These are phyloP conservation scores for sorghum (Sorghum bicolor) DNA, from an alignment of 176 grass and related monocot species.

Conservation along the genomic window DNA sequence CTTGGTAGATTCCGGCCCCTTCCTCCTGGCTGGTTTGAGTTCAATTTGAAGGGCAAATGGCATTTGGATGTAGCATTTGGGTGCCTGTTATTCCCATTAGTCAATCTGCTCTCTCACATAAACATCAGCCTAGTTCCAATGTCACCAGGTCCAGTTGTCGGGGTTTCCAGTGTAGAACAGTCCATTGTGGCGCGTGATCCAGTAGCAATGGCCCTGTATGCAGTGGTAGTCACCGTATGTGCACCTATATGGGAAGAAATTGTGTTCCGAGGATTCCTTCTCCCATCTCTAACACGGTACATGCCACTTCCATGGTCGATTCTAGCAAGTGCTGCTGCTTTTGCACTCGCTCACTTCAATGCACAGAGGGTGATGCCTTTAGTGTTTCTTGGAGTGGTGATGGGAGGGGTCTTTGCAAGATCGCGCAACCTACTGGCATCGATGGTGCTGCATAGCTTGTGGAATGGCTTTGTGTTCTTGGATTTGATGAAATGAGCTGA, in stretches of 20 bases:
- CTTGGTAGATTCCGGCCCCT: constrained; percentile 85
- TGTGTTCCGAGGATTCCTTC: constrained; percentile 93
- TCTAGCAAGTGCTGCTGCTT: constrained; percentile 68
- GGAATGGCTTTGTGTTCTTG: constrained; percentile 96
- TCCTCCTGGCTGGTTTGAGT: constrained; percentile 85
- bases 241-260: constrained; percentile 97
- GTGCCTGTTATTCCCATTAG: constrained; percentile 77
- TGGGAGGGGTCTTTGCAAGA: constrained; percentile 82
- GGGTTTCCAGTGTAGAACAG: constrained; percentile 89
- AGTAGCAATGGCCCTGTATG: constrained; percentile 81
- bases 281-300: constrained; percentile 87
- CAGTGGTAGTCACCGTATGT: constrained; percentile 78
- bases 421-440: constrained; percentile 75
- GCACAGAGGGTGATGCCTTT: constrained; percentile 82
- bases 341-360: constrained; percentile 93
- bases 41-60: constrained; percentile 79
- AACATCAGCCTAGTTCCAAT: constrained; percentile 70
- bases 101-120: constrained; percentile 87
- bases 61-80: constrained; percentile 67
- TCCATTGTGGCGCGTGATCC: constrained; percentile 87
- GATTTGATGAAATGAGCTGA: constrained; percentile 83
- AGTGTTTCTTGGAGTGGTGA: constrained; percentile 86
- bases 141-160: constrained; percentile 42
- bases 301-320: constrained; percentile 81
- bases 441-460: constrained; percentile 87